Evolutionary conservation across 495 filamentous ascomycete genomes (phyloP).

Genomic region (Talaromyces thailandensis): DNA sequence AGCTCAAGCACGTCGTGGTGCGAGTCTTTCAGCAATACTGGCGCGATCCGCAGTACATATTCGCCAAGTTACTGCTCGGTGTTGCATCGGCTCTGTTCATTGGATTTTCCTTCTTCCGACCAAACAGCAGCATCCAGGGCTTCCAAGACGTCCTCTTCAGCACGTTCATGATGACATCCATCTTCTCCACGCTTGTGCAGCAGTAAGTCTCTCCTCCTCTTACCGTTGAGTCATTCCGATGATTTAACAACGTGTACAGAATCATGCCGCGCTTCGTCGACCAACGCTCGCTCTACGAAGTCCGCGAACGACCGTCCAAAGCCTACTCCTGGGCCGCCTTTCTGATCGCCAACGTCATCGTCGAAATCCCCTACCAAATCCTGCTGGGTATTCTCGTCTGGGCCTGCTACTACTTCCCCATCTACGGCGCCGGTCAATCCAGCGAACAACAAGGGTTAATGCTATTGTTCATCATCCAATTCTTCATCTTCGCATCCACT

Average conservation of each 20-base stretch:
- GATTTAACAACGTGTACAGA: constrained; percentile 22
- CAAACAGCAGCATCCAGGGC: constrained; percentile 35
- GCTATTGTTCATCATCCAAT: constrained; percentile 47
- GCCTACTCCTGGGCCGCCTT: constrained; percentile 68
- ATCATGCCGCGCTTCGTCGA: constrained; percentile 64
- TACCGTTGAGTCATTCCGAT: too few species aligned
- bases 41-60: constrained; percentile 34
- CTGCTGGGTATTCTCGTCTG: constrained; percentile 50
- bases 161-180: constrained; percentile 52
- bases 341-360: constrained; percentile 57
- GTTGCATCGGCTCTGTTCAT: constrained; percentile 47
- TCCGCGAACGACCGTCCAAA: constrained; percentile 59
- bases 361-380: constrained; percentile 64
- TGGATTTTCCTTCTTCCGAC: constrained; percentile 47
- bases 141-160: constrained; percentile 48
- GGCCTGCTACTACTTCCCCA: constrained; percentile 54
- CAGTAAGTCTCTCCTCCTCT: constrained; percentile 21
- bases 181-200: constrained; percentile 43
- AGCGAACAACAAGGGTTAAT: constrained; percentile 35
- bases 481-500: constrained; percentile 62
- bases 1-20: constrained; percentile 35
- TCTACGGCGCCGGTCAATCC: constrained; percentile 30
- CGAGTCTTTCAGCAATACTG: constrained; percentile 33
- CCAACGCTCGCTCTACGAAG: constrained; percentile 58
- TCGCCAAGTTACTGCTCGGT: constrained; percentile 34